Percentiles rank a stretch among this genome's conserved stretches.
Evolutionary conservation across 208 protist species (phyloP).

Genomic region (Strigomonas culicis): DNA sequence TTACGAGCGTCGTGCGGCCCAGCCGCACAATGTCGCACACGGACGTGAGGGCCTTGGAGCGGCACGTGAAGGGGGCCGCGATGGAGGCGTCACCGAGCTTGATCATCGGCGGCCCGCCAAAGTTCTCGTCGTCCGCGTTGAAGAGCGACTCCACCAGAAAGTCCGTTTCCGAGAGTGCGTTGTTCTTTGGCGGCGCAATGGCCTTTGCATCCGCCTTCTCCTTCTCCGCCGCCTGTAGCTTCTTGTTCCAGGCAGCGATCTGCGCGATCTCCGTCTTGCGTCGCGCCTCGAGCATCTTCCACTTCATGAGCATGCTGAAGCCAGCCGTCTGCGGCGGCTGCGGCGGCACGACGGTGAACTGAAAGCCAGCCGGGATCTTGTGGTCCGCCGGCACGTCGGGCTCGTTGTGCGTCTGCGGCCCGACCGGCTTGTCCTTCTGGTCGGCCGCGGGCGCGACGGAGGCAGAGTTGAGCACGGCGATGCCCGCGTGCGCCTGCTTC

Average conservation of each 20-base stretch:
- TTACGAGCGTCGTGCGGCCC: slow-evolving; percentile 97
- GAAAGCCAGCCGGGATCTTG: slow-evolving; percentile 79
- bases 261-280: slow-evolving; percentile 82
- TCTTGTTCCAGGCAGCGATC: slow-evolving; percentile 75
- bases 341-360: slow-evolving; percentile 75
- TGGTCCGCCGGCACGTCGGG: slow-evolving; percentile 72
- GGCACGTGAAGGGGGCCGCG: slow-evolving; percentile 92
- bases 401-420: slow-evolving; percentile 85
- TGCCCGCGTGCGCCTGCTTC: slow-evolving; percentile 98
- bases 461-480: slow-evolving; percentile 93
- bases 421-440: slow-evolving; percentile 23
- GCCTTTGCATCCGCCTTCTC: slow-evolving; percentile 46
- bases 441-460: slow-evolving; percentile 40
- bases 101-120: slow-evolving; percentile 85
- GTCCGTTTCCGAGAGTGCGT: slow-evolving; percentile 37
- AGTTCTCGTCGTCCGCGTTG: slow-evolving; percentile 70
- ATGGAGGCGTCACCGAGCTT: slow-evolving; percentile 93
- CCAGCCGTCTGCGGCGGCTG: slow-evolving; percentile 48
- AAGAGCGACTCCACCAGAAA: slow-evolving; percentile 90
- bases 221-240: slow-evolving; percentile 58
- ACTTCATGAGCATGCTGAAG: slow-evolving; percentile 75
- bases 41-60: slow-evolving; percentile 83
- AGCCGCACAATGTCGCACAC: slow-evolving; percentile 96
- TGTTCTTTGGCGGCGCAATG: slow-evolving; percentile 27
- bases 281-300: slow-evolving; percentile 78